Evolutionary conservation across 768 basidiomycete genomes (phyloP).

Genomic region (Lanmaoa pseudosensibilis): DNA sequence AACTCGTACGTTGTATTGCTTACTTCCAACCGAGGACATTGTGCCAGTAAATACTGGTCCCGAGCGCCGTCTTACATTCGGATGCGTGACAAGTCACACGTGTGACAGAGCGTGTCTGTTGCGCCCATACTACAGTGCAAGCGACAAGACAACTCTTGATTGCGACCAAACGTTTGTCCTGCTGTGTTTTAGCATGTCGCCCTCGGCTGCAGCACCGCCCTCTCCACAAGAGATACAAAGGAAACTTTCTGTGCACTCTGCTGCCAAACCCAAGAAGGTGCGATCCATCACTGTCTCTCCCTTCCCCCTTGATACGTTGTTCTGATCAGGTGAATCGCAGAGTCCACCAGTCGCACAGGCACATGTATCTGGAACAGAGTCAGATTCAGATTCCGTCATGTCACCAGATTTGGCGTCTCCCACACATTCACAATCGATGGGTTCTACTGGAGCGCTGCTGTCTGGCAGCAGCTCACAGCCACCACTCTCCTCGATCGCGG

Average conservation of each 20-base stretch:
- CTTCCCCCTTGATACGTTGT: constrained; percentile 1
- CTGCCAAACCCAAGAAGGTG: constrained; percentile 53
- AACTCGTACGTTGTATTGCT: not conserved
- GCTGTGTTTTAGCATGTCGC: constrained; percentile 24
- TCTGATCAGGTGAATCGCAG: constrained; percentile 23
- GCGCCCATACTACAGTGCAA: constrained; percentile 6
- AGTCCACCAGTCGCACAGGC: constrained; percentile 32
- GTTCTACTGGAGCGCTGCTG: constrained; percentile 30
- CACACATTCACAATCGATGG: constrained; percentile 35
- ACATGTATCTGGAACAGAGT: constrained; percentile 72
- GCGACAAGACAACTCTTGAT: constrained; percentile 12
- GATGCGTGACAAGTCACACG: constrained; percentile 23
- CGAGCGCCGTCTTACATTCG: constrained; percentile 12
- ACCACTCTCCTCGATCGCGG: constrained; percentile 75
- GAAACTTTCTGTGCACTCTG: constrained; percentile 78
- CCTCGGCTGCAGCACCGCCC: constrained; percentile 53
- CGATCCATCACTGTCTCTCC: not conserved
- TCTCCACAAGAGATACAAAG: constrained; percentile 84
- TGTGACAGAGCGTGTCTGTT: constrained; percentile 25
- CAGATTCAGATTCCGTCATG: constrained; percentile 78
- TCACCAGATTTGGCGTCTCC: constrained; percentile 52
- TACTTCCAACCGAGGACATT: not conserved
- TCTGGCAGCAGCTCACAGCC: constrained; percentile 41
- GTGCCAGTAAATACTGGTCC: not conserved
- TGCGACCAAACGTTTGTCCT: constrained; percentile 12